Evolutionary conservation across 495 filamentous ascomycete species (phyloP), one percentile per base, ranked within the genome.

Genomic region (Mytilinidion resinicola): DNA sequence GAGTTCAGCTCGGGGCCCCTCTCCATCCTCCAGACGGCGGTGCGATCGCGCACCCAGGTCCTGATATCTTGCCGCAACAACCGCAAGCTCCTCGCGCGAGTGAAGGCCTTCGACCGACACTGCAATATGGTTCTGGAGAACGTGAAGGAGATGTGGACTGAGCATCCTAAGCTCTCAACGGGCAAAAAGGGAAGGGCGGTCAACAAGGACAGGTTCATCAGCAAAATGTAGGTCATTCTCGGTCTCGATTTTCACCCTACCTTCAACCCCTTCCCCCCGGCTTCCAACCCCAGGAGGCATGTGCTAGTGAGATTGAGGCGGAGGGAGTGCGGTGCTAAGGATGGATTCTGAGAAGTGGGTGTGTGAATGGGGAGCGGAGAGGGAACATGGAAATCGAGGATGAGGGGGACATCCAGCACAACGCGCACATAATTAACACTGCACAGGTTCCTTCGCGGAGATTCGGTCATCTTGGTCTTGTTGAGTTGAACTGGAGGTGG

Each of bases 131-230:
- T 96, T n/a, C 76, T 95, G 36, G 91, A 96, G 81, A 95, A 95
- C 64, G 90, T 92, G 37, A 98, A 97, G 79, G 93, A 98, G 78
- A 97, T 98, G 91, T 98, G 93, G 93, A 96, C 90, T 5, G 93
- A 98, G 77, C 90, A 85, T 54, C 91, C 93, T 37, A 82, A 88
- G 62, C 71, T 80, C 21, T 77, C 81, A 12, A 80, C 78, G 41
- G 90, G 90, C 25, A 87, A 88, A 76, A 91, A 90, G 76, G 90
- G 92, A 53, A 83, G 86, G 71, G 87, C 89, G 35, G 88, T 96
- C 38, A 97, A 98, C 76, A 96, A 96, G 82, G 93, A 98, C 74
- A 80, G 95, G 34, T 98, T 96, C 74, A 91, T 97, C 67, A 95
- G 89, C 80, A 98, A 98, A 79, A 90, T 98, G 93, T 96, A 71